These are phyloP conservation scores for Amphicarpaea edgeworthii DNA, from an alignment of 306 rosid genomes.

Conservation along the genomic window DNA sequence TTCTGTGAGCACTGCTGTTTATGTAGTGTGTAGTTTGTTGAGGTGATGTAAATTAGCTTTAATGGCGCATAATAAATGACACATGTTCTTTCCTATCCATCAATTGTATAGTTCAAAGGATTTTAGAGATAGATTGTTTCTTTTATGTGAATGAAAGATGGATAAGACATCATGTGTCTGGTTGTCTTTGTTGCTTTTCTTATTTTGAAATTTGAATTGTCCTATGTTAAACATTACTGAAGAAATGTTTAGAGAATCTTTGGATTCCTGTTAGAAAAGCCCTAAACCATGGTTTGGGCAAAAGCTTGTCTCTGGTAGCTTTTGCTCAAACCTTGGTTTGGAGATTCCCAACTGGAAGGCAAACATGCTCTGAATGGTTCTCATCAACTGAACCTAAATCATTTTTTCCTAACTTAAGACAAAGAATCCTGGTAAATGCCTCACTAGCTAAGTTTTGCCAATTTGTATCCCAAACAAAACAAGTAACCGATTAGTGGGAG, in stretches of 20 bases:
- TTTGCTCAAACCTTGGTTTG: conserved; percentile 3
- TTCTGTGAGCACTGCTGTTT: conserved; percentile 15
- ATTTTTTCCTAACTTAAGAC: neutral
- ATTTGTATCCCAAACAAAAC: conserved; percentile 11
- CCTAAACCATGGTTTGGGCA: neutral
- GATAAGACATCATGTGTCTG: neutral
- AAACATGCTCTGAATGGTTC: neutral
- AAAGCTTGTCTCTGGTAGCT: neutral
- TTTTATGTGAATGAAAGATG: conserved; percentile 10
- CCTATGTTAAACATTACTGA: neutral
- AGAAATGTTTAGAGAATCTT: neutral
- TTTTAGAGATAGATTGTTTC: conserved; percentile 25
- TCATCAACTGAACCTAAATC: conserved; percentile 6
- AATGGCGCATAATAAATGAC: conserved; percentile 4
- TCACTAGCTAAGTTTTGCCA: conserved; percentile 15
- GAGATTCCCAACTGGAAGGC: neutral
- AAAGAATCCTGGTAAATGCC: neutral
- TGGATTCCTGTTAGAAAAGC: neutral
- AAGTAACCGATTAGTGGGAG: conserved; percentile 8
- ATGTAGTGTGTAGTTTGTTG: neutral
- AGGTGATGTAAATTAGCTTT: conserved; percentile 22
- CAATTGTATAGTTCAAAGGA: conserved; percentile 12
- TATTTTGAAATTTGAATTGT: conserved; percentile 26
- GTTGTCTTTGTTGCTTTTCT: conserved; percentile 17
- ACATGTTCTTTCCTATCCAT: neutral